phyloP scores from a whole-genome alignment of 2,329 filamentous ascomycete genomes.

The Davidsoniella virescens region DNA sequence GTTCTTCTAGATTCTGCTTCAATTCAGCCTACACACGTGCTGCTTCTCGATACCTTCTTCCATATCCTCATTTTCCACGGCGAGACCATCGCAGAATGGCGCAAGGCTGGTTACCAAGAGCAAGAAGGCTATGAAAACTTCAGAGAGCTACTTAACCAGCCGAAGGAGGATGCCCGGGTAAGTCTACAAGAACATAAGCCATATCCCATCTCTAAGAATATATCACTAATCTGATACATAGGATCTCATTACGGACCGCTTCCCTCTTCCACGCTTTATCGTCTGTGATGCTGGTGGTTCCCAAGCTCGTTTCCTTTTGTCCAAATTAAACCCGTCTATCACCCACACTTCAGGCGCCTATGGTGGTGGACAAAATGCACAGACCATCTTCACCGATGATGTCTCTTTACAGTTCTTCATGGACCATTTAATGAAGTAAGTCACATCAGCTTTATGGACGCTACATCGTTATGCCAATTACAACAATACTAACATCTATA shows the following conservation, averaged over 20 bases:
- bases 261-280: conserved; percentile 96
- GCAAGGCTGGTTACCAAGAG: conserved; percentile 93
- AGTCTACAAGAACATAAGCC: conserved; percentile 20
- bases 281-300: conserved; percentile 97
- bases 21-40: conserved; percentile 83
- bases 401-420: conserved; percentile 97
- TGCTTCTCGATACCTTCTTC: conserved; percentile 96
- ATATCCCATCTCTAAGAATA: background rate
- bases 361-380: conserved; percentile 72
- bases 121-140: conserved; percentile 98
- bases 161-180: conserved; percentile 92
- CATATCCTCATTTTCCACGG: conserved; percentile 99
- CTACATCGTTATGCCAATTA: conserved; percentile 13
- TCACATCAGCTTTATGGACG: conserved; percentile 15
- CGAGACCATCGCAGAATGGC: conserved; percentile 94
- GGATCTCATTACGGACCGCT: conserved; percentile 94
- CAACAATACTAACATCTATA: conserved; percentile 37
- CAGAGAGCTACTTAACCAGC: conserved; percentile 68
- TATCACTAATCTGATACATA: conserved; percentile 24
- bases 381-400: conserved; percentile 98
- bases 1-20: conserved; percentile 94
- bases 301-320: conserved; percentile 89
- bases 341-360: conserved; percentile 90
- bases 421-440: conserved; percentile 98
- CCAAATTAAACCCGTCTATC: conserved; percentile 93